phyloP scores from a whole-genome alignment of 148 eudicot species.

The Vaccinium vitisidaea region DNA sequence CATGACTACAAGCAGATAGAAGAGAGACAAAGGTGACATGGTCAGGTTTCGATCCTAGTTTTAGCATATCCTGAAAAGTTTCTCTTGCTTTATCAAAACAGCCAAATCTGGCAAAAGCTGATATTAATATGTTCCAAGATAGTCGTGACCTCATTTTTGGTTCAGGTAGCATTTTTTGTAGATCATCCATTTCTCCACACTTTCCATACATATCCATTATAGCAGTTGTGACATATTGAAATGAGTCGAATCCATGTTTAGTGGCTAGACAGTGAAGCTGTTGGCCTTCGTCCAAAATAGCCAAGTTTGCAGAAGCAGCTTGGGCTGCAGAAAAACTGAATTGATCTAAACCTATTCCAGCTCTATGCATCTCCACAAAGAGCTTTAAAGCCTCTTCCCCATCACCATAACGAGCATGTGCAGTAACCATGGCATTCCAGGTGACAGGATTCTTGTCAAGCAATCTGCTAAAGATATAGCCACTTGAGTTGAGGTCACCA shows the following conservation, averaged over 20 bases:
- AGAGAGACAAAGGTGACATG: slow-evolving; percentile 82
- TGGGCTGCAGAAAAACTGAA: slow-evolving; percentile 72
- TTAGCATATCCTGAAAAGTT: slow-evolving; percentile 60
- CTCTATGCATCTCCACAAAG: slow-evolving; percentile 52
- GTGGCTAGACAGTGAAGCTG: slow-evolving; percentile 60
- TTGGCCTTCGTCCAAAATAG: slow-evolving; percentile 65
- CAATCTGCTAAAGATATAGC: slow-evolving; percentile 41
- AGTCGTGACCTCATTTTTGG: slow-evolving; percentile 42
- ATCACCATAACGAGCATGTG: slow-evolving; percentile 63
- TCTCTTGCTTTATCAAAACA: slow-evolving; percentile 49
- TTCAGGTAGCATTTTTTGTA: slow-evolving; percentile 59
- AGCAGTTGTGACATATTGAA: slow-evolving; percentile 48
- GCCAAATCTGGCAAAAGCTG: slow-evolving; percentile 70
- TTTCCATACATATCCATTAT: slow-evolving; percentile 87
- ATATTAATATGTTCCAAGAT: slow-evolving; percentile 76
- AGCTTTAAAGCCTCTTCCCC: slow-evolving; percentile 66
- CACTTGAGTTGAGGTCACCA: slow-evolving; percentile 67
- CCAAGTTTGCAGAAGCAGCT: slow-evolving; percentile 72
- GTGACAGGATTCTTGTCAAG: slow-evolving; percentile 44
- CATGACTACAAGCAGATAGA: slow-evolving; percentile 80
- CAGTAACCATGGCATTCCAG: slow-evolving; percentile 76
- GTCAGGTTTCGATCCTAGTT: slow-evolving; percentile 48
- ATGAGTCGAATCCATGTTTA: slow-evolving; percentile 51
- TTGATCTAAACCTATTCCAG: slow-evolving; percentile 47
- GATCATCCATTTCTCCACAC: slow-evolving; percentile 66